Evolutionary conservation across 2,329 filamentous ascomycete species (phyloP).

Genomic region (Fusarium lyarnte): DNA sequence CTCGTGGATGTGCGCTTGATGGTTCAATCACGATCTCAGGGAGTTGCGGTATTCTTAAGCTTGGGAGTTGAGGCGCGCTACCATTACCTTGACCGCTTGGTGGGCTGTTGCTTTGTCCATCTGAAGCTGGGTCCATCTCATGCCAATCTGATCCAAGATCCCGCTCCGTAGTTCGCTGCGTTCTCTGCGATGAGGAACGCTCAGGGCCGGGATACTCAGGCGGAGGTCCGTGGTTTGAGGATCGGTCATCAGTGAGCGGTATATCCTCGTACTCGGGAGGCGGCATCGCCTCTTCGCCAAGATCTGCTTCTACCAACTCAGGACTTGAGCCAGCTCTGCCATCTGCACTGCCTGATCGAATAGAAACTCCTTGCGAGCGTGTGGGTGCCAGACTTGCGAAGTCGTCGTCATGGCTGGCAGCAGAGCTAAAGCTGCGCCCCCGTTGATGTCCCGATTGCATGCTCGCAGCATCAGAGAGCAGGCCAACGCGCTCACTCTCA

Average conservation of each 20-base stretch:
- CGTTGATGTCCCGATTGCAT: constrained; percentile 57
- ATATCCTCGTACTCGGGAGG: constrained; percentile 66
- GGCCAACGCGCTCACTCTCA: constrained; percentile 76
- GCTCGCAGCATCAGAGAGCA: constrained; percentile 77
- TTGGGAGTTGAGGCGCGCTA: constrained; percentile 61
- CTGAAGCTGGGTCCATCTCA: constrained; percentile 3
- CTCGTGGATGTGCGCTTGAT: constrained; percentile 48
- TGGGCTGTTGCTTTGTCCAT: constrained; percentile 1
- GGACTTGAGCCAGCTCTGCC: constrained; percentile 60
- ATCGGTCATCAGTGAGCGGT: constrained; percentile 53
- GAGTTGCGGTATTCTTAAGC: constrained; percentile 58
- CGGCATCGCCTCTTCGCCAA: constrained; percentile 59
- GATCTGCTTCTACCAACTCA: constrained; percentile 62
- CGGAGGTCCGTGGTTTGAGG: constrained; percentile 59
- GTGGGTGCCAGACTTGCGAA: constrained; percentile 52
- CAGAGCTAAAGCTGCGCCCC: constrained; percentile 57
- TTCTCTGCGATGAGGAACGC: constrained; percentile 42
- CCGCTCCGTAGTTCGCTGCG: constrained; percentile 38
- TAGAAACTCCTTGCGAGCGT: constrained; percentile 55
- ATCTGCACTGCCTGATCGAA: constrained; percentile 51
- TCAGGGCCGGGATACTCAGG: constrained; percentile 60
- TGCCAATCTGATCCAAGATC: constrained; percentile 21
- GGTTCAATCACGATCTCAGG: constrained; percentile 69
- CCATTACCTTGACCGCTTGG: constrained; percentile 48
- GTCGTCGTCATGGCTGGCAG: constrained; percentile 63